Base-by-base conservation (phyloP, 805 yeast species). In the Naumovozyma castellii region DNA sequence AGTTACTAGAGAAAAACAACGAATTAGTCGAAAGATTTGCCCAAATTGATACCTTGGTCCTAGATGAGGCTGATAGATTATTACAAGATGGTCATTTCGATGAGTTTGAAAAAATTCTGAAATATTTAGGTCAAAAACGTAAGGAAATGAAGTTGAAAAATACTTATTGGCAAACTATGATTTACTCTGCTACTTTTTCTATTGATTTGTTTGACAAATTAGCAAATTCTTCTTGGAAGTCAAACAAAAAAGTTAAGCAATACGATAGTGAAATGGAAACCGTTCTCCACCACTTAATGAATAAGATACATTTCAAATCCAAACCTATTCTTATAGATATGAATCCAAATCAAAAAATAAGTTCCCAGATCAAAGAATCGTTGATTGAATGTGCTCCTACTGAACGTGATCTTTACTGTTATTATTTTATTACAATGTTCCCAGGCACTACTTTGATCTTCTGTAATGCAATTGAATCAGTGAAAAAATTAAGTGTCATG, bases 61-160 rank as follows among this genome's bases (percentile, higher is more conserved):
- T 90, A 25, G 98, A 92, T 68, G 98, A 92, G 61, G 98, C 98
- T 10, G 98, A 92, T 67, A 71, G 98, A 60, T 66, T 92, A 46
- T 69, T 92, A 38, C 96, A 90, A 61, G 95, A 88, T 54, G 97
- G 97, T 2, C 97, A 88, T 62, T 92, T 90, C 57, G 94, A 85
- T 43, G 98, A 92, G 59, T 74, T 92, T 47, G 94, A 82, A 49
- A 81, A 78, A 53, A 81, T 85, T 43, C 64, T 90, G 44, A 85
- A 81, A 40, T 59, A 82, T 13, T 60, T 92, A 42, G 63, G 64
- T 18, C 71, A 67, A 61, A 66, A 59, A 51, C 44, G 47, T 37
- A 47, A 39, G 34, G 39, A 45, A 19, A 9, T 27, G 10, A 72
- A 30, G 15, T 73, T 68, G 15, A 66, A 59, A 43, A 54, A 54